Evolutionary conservation across 441 rosid species (phyloP), one percentile per base, ranked within the genome.

Genomic region (Gossypium armourianum): DNA sequence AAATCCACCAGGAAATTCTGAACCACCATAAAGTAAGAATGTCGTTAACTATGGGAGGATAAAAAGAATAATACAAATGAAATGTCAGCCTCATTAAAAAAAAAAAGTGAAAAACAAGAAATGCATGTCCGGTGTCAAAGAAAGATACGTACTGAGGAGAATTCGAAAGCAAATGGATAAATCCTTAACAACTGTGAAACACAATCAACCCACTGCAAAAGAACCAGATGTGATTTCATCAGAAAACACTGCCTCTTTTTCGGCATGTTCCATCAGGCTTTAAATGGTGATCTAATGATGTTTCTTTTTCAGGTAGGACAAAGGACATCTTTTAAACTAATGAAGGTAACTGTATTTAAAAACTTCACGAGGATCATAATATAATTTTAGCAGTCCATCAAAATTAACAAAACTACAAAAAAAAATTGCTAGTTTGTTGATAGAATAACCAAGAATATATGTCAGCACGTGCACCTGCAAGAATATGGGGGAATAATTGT

Each of bases 131-230:
- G 3, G 47, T 21, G 52, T 71, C 32, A 59, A 24, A 26, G 19
- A 36, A 52, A 52, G 69, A 74, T 74, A 87, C 88, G 75, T 91
- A 95, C 99, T 81, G 90, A 78, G 72, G 97, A 91, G 82, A 91
- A 95, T 83, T 95, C 97, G 43, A 95, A 95, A 60, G 99, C 96
- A 77, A 84, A 87, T 8, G 99, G 99, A 86, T 95, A 92, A 89
- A 95, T 91, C 75, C 99, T 86, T 83, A 87, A 71, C 67, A 95
- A 74, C 75, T 95, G 99, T 0, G 98, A 89, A 50, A 95, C 88
- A 73, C 99, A 92, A 79, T 95, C 99, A 83, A 95, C 84, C 99
- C 99, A 95, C 99, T 95, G 96, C 90, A 89, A 81, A 4, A 71
- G 70, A 83, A 62, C 64, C 28, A 72, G 49, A 55, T 47, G 23